A percentile compares a stretch with the other conserved stretches of the same genome.
Conservation (phyloP, 805 yeast genomes). For the Teunomyces pallodes region DNA sequence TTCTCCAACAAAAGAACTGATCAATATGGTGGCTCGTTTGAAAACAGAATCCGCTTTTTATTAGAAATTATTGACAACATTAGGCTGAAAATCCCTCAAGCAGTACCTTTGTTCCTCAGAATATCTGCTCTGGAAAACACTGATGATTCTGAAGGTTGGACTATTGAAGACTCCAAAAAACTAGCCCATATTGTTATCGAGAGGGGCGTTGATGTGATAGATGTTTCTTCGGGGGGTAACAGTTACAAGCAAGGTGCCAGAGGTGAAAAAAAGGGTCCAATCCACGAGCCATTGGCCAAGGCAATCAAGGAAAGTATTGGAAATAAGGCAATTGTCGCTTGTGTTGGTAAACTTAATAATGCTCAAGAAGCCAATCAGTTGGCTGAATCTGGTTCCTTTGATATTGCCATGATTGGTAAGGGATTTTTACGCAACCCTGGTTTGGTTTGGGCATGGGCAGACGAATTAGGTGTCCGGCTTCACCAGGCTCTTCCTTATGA, state of each 20-base stretch:
- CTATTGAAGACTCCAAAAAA: constrained; percentile 41
- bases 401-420: constrained; percentile 47
- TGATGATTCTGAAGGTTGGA: constrained; percentile 39
- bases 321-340: constrained; percentile 39
- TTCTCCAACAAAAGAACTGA: constrained; percentile 37
- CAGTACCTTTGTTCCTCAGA: constrained; percentile 46
- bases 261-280: constrained; percentile 18
- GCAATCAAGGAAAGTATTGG: constrained; percentile 45
- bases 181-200: constrained; percentile 39
- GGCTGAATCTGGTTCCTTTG: constrained; percentile 44
- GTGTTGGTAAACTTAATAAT: constrained; percentile 45
- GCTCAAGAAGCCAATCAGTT: constrained; percentile 37
- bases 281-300: constrained; percentile 40
- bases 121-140: constrained; percentile 44
- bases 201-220: constrained; percentile 50
- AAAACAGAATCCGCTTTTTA: constrained; percentile 38
- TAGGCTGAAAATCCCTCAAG: constrained; percentile 34
- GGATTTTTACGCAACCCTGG: constrained; percentile 49
- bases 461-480: constrained; percentile 42
- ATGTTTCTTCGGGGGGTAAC: constrained; percentile 55
- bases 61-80: constrained; percentile 56
- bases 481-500: constrained; percentile 30
- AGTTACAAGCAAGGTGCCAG: constrained; percentile 28
- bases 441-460: constrained; percentile 51
- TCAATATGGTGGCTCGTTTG: constrained; percentile 44